phyloP scores from a whole-genome alignment of 345 rosid species.

The Eucalyptus pauciflora region DNA sequence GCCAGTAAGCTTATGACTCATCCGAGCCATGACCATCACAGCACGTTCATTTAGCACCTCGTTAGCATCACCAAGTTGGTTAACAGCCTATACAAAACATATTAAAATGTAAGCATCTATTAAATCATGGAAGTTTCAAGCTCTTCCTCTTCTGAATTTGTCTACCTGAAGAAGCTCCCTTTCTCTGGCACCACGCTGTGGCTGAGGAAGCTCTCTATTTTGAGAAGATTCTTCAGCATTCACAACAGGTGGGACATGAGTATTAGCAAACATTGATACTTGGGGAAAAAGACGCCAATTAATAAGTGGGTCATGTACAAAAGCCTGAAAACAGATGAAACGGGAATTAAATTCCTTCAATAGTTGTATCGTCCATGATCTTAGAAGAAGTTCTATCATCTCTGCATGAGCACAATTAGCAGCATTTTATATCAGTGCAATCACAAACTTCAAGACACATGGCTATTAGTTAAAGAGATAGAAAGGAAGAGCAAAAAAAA shows the following conservation, averaged over 20 bases:
- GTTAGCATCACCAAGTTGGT: slow-evolving; percentile 95
- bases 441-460: background rate
- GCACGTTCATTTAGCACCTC: slow-evolving; percentile 94
- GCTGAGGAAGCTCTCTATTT: slow-evolving; percentile 68
- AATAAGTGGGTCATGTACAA: slow-evolving; percentile 97
- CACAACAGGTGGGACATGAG: slow-evolving; percentile 45
- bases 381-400: background rate
- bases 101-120: background rate
- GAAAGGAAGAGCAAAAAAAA: background rate
- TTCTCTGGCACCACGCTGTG: slow-evolving; percentile 89
- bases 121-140: background rate
- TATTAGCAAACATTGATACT: slow-evolving; percentile 48
- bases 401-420: background rate
- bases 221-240: slow-evolving; percentile 54
- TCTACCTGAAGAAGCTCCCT: slow-evolving; percentile 89
- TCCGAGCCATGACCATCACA: slow-evolving; percentile 87
- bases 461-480: background rate
- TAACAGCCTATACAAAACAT: slow-evolving; percentile 54
- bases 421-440: background rate
- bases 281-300: slow-evolving; percentile 99
- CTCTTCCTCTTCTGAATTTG: background rate
- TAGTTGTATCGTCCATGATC: background rate
- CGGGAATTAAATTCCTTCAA: background rate
- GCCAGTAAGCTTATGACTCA: slow-evolving; percentile 93
- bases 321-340: slow-evolving; percentile 47